Base-by-base conservation (phyloP, 768 basidiomycete species). In the Imleria badia region DNA sequence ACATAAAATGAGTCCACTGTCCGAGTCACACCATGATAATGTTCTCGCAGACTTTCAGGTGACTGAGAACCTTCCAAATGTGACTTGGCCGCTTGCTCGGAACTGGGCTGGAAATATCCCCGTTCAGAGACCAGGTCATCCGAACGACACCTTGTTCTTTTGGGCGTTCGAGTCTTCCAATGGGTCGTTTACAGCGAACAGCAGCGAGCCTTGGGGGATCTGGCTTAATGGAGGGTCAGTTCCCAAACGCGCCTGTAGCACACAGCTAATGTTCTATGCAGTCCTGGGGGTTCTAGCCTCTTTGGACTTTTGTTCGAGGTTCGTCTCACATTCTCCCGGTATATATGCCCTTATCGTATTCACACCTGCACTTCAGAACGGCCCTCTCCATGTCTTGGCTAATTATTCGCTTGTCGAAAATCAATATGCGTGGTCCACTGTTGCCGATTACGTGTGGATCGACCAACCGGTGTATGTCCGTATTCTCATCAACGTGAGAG, bases 151-250 rank as follows among this genome's bases (percentile, higher is more conserved):
- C 2, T 66, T 86, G 2, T 87, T 86, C 69, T 86, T 86, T 61
- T 76, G 79, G 72, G 85, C 77, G 6, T 81, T 83, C 54, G 85
- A 87, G 59, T 81, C 79, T 48, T 66, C 71, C 0, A 60, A 73
- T 1, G 82, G 83, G 1, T 86, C 85, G 8, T 70, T 88, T 35
- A 85, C 81, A 5, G 69, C 64, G 49, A 44, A 60, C 33, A 60
- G 63, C 13, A 59, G 52, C 6, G 76, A 82, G 17, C 86, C 87
- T 14, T 88, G 87, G 87, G 79, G 77, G 5, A 82, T 89, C 35
- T 89, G 85, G 85, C 69, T 88, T 12, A 86, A 86, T 56, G 87
- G 85, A 68, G 86, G 85, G 83, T 83, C 62, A 41, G 81, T 59
- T 19, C n/a, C 20, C 5, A 14, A 6, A 12, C 30, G 2, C 8